These are phyloP conservation scores for Heracleum sosnowskyi DNA, from an alignment of 129 eudicot genomes.

Conservation along the genomic window DNA sequence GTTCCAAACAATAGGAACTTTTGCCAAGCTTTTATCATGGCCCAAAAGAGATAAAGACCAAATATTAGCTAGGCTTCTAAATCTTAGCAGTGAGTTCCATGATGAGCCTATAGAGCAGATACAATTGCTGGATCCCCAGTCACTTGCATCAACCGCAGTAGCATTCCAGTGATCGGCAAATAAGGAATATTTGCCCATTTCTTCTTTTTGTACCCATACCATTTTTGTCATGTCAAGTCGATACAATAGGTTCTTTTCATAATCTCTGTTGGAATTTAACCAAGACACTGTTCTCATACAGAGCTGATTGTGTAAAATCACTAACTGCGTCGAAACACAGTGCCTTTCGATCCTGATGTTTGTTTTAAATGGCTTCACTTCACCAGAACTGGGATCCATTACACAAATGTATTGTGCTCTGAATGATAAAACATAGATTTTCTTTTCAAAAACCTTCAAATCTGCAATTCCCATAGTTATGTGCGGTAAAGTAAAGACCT, in stretches of 20 bases:
- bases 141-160: neutral
- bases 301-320: too few species aligned
- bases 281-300: neutral
- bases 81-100: too few species aligned
- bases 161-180: too few species aligned
- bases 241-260: too few species aligned
- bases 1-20: neutral
- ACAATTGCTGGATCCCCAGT: neutral
- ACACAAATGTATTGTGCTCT: neutral
- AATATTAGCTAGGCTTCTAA: neutral
- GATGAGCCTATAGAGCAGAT: neutral
- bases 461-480: neutral
- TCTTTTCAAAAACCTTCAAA: neutral
- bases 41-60: neutral
- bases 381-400: neutral
- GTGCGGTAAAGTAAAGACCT: neutral
- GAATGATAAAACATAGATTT: neutral
- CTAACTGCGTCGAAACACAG: too few species aligned
- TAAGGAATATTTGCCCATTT: neutral
- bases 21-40: neutral
- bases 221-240: neutral
- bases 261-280: neutral
- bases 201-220: neutral
- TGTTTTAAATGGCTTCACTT: neutral
- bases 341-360: neutral